A percentile compares a stretch with the other conserved stretches of the same genome.
These are phyloP conservation scores for Aspergillus ochraceoroseus DNA, from an alignment of 2,329 filamentous ascomycete genomes.

Conservation along the genomic window DNA sequence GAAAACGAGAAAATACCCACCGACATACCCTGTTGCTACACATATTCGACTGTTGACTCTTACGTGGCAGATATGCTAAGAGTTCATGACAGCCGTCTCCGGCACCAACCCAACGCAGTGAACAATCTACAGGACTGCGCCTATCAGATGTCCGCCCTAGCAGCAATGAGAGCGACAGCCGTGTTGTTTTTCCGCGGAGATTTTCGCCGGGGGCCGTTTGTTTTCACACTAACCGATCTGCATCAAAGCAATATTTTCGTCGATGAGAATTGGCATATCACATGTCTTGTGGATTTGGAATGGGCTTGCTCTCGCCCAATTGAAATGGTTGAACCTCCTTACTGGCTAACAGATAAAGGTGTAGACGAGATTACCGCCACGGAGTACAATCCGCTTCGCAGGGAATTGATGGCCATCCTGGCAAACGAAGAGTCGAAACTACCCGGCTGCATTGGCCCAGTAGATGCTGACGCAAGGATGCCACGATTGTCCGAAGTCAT, in stretches of 20 bases:
- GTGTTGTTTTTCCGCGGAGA: constrained; percentile 28
- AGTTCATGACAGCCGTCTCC: constrained; percentile 8
- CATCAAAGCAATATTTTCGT: constrained; percentile 34
- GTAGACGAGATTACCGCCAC: constrained; percentile 16
- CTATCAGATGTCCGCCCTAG: no score
- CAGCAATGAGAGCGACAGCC: no score
- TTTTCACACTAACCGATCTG: constrained; percentile 30
- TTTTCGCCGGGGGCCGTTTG: constrained; percentile 34
- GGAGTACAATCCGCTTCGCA: constrained; percentile 3
- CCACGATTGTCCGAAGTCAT: no score
- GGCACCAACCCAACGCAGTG: constrained; percentile 17
- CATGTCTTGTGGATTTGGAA: constrained; percentile 23
- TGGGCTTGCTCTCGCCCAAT: constrained; percentile 23
- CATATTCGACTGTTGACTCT: constrained; percentile 7
- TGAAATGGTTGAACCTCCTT: constrained; percentile 26
- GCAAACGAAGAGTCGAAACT: no score
- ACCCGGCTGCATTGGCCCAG: no score
- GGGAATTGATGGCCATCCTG: no score
- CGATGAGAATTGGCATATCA: constrained; percentile 25
- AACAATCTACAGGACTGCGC: no score
- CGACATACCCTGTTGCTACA: constrained; percentile 3
- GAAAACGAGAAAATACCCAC: constrained; percentile 10
- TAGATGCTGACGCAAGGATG: no score
- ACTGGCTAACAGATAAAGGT: constrained; percentile 23
- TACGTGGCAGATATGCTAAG: constrained; percentile 5